Evolutionary conservation across 2,329 filamentous ascomycete genomes (phyloP).

Genomic region (Aspergillus pseudoglaucus): DNA sequence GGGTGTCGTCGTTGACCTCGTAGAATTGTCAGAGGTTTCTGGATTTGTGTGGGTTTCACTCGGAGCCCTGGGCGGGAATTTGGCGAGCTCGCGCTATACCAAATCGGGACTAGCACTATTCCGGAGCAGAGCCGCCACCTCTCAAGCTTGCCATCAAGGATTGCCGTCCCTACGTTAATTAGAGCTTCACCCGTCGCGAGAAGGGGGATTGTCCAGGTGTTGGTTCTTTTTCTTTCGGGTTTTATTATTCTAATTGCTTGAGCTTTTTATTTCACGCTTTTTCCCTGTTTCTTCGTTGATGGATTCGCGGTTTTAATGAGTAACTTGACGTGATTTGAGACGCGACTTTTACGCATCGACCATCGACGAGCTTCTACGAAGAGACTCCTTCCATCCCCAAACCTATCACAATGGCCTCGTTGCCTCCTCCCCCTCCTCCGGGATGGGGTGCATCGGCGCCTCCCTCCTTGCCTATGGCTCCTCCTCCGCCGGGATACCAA

Average conservation of each 20-base stretch:
- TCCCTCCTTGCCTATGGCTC: conserved; percentile 52
- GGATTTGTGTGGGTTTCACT: conserved; percentile 41
- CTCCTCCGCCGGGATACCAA: conserved; percentile 79
- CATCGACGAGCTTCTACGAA: conserved; percentile 23
- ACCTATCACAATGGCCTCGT: conserved; percentile 48
- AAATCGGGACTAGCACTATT: conserved; percentile 15
- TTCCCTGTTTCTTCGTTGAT: conserved; percentile 1
- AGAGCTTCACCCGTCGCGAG: conserved; percentile 23
- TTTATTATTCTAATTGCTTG: conserved; percentile 5
- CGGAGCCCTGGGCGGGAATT: conserved; percentile 33
- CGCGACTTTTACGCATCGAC: neutral
- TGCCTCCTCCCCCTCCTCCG: conserved; percentile 62
- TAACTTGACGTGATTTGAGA: neutral
- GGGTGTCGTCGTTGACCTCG: conserved; percentile 37
- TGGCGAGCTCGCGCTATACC: conserved; percentile 30
- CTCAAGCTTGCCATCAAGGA: conserved; percentile 22
- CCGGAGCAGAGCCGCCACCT: conserved; percentile 30
- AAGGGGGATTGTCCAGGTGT: conserved; percentile 19
- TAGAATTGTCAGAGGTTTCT: conserved; percentile 34
- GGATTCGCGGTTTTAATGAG: conserved; percentile 1
- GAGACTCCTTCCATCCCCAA: conserved; percentile 16
- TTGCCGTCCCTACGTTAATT: conserved; percentile 1
- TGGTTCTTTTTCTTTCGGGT: conserved; percentile 12
- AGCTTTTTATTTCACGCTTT: neutral
- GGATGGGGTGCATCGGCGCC: conserved; percentile 53